These are phyloP conservation scores for Aschersonia sp. DNA, from an alignment of 2,329 filamentous ascomycete species.

Conservation along the genomic window DNA sequence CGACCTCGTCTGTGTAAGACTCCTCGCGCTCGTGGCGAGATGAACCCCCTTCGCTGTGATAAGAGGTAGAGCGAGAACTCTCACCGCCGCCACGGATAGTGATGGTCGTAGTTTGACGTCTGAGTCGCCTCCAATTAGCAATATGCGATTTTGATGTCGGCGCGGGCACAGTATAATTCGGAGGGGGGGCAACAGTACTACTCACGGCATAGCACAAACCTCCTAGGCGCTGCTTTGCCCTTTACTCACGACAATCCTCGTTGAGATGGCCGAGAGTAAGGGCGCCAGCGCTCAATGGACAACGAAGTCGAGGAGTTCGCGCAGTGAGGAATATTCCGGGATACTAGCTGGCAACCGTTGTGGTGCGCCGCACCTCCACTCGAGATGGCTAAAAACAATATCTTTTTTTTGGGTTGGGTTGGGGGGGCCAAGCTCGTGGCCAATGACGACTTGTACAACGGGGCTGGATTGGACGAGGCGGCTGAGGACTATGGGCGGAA, in stretches of 20 bases:
- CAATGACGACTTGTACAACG: no score
- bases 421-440: no score
- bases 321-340: not conserved
- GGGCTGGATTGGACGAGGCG: no score
- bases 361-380: not conserved
- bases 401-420: no score
- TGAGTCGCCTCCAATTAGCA: slow-evolving; percentile 11
- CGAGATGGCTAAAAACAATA: not conserved
- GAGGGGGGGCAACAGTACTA: slow-evolving; percentile 8
- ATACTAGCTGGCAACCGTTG: not conserved
- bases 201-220: slow-evolving; percentile 29
- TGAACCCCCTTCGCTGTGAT: slow-evolving; percentile 23
- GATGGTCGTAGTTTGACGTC: slow-evolving; percentile 11
- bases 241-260: slow-evolving; percentile 31
- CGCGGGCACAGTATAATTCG: not conserved
- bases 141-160: slow-evolving; percentile 8
- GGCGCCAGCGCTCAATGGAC: slow-evolving; percentile 9
- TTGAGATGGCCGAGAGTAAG: slow-evolving; percentile 29
- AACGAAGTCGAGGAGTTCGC: not conserved
- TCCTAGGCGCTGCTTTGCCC: slow-evolving; percentile 16
- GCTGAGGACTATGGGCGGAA: no score
- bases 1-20: slow-evolving; percentile 23
- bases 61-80: slow-evolving; percentile 17
- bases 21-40: slow-evolving; percentile 15
- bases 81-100: slow-evolving; percentile 13